A percentile compares a stretch with the other conserved stretches of the same genome.
Evolutionary conservation across 768 basidiomycete genomes (phyloP).

Genomic region (Arthromyces matolae): DNA sequence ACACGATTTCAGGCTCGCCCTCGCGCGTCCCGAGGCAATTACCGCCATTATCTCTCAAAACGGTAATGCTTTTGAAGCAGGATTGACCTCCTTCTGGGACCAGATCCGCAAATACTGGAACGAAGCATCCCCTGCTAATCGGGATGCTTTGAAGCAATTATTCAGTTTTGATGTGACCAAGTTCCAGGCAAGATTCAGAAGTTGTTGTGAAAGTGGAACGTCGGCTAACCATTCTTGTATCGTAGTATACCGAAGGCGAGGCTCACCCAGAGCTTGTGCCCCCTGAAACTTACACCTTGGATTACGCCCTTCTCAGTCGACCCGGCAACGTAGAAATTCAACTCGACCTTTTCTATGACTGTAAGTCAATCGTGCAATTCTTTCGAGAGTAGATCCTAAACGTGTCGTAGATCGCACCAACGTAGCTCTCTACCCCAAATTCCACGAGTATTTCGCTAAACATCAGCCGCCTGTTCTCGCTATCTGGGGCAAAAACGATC

Average conservation of each 20-base stretch:
- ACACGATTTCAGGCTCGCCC: constrained; percentile 29
- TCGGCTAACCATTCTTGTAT: background rate
- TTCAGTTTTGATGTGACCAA: constrained; percentile 29
- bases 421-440: constrained; percentile 38
- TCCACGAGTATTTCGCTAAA: constrained; percentile 40
- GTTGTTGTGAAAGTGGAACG: background rate
- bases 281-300: constrained; percentile 38
- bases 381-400: background rate
- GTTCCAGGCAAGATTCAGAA: constrained; percentile 15
- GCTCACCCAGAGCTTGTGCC: constrained; percentile 31
- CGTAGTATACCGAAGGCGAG: constrained; percentile 37
- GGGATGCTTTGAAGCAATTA: constrained; percentile 22
- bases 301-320: constrained; percentile 36
- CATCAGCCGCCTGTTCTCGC: constrained; percentile 39
- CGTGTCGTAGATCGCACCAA: constrained; percentile 37
- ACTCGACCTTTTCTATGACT: constrained; percentile 36
- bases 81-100: constrained; percentile 40
- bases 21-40: constrained; percentile 37
- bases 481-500: constrained; percentile 47
- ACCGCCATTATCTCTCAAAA: constrained; percentile 45
- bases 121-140: constrained; percentile 22
- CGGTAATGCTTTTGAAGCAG: constrained; percentile 46
- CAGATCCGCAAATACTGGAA: constrained; percentile 30
- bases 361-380: constrained; percentile 6
- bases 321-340: constrained; percentile 40